phyloP scores from a whole-genome alignment of 352 stramenopile genomes.

The Phytophthora pluvialis region DNA sequence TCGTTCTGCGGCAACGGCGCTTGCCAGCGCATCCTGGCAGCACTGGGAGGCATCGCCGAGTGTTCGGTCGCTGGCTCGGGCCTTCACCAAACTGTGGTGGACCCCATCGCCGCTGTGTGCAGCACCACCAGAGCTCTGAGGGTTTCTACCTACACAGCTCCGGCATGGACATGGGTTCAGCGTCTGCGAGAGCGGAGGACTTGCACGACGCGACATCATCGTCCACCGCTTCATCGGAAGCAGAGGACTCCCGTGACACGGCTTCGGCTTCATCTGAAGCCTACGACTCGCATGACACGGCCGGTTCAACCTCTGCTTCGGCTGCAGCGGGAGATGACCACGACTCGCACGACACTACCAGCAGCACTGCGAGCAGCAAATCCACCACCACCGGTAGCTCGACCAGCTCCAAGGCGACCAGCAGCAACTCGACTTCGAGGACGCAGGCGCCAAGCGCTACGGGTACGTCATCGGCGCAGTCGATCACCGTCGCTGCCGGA shows the following conservation, averaged over 20 bases:
- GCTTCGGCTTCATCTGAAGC: background rate
- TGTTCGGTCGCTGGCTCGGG: constrained; percentile 21
- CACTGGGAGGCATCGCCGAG: constrained; percentile 9
- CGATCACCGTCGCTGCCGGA: constrained; percentile 9
- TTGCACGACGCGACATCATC: constrained; percentile 16
- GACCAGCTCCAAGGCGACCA: constrained; percentile 1
- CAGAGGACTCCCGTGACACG: constrained; percentile 15
- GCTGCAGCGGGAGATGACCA: constrained; percentile 7
- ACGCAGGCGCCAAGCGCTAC: constrained; percentile 5
- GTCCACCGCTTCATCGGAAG: constrained; percentile 3
- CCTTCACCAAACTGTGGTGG: constrained; percentile 20
- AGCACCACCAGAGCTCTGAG: constrained; percentile 15
- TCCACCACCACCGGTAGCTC: background rate
- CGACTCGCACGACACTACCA: constrained; percentile 10
- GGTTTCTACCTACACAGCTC: constrained; percentile 9
- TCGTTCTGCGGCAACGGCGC: constrained; percentile 21
- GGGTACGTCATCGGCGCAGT: constrained; percentile 10
- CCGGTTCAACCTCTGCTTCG: constrained; percentile 9
- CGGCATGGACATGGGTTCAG: constrained; percentile 15
- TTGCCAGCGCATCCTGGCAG: constrained; percentile 11
- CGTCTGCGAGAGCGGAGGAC: constrained; percentile 10
- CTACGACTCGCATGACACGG: constrained; percentile 7
- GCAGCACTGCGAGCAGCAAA: constrained; percentile 5
- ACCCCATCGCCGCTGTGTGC: constrained; percentile 21
- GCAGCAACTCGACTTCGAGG: constrained; percentile 19